These are phyloP conservation scores for Phytophthora niederhauseri DNA, from an alignment of 352 stramenopile genomes.

Conservation along the genomic window DNA sequence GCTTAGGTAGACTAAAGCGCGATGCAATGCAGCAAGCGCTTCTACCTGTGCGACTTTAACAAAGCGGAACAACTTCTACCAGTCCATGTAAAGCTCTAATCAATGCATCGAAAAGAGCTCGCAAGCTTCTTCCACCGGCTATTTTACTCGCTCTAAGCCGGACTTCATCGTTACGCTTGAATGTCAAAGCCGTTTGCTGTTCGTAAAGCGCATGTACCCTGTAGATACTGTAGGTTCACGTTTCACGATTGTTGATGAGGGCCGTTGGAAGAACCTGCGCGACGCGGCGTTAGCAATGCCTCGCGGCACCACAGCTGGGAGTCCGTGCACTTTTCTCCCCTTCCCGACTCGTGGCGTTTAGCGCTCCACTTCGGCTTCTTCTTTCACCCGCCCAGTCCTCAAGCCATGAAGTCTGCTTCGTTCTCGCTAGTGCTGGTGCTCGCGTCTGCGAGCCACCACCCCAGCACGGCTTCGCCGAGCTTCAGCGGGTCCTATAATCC, in stretches of 20 bases:
- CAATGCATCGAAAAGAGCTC: neutral
- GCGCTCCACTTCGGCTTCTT: constrained; percentile 22
- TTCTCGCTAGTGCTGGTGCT: constrained; percentile 15
- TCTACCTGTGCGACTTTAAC: neutral
- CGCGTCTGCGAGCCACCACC: neutral
- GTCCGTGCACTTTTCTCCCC: constrained; percentile 18
- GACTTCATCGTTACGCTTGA: neutral
- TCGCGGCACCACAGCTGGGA: constrained; percentile 22
- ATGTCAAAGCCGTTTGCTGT: constrained; percentile 22
- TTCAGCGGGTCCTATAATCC: constrained; percentile 7
- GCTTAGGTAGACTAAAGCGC: neutral
- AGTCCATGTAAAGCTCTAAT: constrained; percentile 15
- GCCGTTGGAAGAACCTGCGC: constrained; percentile 21
- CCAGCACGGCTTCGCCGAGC: neutral
- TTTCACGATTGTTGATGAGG: constrained; percentile 5
- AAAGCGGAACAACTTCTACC: neutral
- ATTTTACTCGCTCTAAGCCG: neutral
- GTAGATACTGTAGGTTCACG: neutral
- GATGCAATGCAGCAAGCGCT: neutral
- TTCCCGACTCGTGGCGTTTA: neutral
- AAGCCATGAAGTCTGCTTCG: constrained; percentile 10
- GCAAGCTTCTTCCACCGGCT: constrained; percentile 1
- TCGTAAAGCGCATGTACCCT: constrained; percentile 1
- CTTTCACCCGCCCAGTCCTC: neutral
- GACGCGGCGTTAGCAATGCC: constrained; percentile 29